These are phyloP conservation scores for Boletus sp. DNA, from an alignment of 1,284 basidiomycete genomes.

Conservation along the genomic window DNA sequence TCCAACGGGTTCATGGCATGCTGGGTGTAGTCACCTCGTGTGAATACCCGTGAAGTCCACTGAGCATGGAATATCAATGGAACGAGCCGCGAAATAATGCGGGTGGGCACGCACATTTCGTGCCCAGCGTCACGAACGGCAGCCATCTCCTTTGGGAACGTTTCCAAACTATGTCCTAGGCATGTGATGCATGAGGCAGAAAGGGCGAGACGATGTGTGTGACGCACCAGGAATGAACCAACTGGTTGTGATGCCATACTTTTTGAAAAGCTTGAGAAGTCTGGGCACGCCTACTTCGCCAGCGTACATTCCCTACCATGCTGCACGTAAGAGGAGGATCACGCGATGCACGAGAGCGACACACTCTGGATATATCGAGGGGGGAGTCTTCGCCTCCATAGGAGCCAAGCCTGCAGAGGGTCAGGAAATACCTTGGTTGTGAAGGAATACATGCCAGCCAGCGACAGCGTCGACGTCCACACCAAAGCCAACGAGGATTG, in stretches of 20 bases:
- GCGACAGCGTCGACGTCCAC: slow-evolving; percentile 70
- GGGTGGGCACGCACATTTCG: slow-evolving; percentile 52
- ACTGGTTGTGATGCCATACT: slow-evolving; percentile 67
- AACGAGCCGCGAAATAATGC: background rate
- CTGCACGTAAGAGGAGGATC: background rate
- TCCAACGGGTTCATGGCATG: background rate
- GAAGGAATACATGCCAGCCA: slow-evolving; percentile 50
- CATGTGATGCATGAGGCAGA: background rate
- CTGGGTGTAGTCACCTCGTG: slow-evolving; percentile 54
- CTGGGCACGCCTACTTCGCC: slow-evolving; percentile 75
- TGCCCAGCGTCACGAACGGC: slow-evolving; percentile 71
- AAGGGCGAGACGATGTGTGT: background rate
- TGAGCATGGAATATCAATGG: slow-evolving; percentile 26
- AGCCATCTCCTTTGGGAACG: slow-evolving; percentile 68
- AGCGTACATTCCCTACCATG: slow-evolving; percentile 62
- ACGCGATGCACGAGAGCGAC: background rate
- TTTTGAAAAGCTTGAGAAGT: slow-evolving; percentile 72
- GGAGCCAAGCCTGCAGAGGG: slow-evolving; percentile 58
- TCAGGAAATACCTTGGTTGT: background rate
- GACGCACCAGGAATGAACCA: slow-evolving; percentile 73
- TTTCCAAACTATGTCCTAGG: slow-evolving; percentile 70
- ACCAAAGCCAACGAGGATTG: slow-evolving; percentile 55
- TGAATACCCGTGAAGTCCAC: slow-evolving; percentile 75
- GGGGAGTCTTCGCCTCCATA: slow-evolving; percentile 73
- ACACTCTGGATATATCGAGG: slow-evolving; percentile 59